Evolutionary conservation across 2,329 filamentous ascomycete species (phyloP).

Genomic region (Xenoacremonium recifei): DNA sequence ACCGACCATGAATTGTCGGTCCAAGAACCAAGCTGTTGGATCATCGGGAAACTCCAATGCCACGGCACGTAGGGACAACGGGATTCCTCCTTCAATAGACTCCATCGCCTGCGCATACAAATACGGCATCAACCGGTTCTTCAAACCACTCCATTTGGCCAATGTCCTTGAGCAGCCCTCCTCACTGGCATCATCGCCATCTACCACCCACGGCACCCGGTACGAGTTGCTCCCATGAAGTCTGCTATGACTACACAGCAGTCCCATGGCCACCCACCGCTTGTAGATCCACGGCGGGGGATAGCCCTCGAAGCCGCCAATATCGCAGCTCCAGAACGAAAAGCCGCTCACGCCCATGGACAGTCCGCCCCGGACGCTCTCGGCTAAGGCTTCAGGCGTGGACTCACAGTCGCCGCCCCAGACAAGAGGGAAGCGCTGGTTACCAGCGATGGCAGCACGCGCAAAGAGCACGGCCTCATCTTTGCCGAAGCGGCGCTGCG

Average conservation of each 20-base stretch:
- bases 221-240: conserved; percentile 70
- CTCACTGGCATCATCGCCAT: conserved; percentile 57
- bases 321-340: conserved; percentile 69
- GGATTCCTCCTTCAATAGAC: conserved; percentile 50
- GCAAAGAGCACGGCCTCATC: conserved; percentile 64
- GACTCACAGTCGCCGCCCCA: conserved; percentile 78
- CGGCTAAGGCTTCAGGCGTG: conserved; percentile 70
- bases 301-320: conserved; percentile 69
- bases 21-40: conserved; percentile 64
- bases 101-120: conserved; percentile 43
- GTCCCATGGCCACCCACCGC: conserved; percentile 74
- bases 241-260: conserved; percentile 68
- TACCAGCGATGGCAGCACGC: conserved; percentile 64
- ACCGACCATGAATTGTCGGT: conserved; percentile 75
- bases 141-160: conserved; percentile 47
- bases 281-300: conserved; percentile 71
- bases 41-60: conserved; percentile 71
- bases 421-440: conserved; percentile 66
- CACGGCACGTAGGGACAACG: conserved; percentile 62
- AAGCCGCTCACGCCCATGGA: conserved; percentile 63
- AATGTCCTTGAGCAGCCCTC: conserved; percentile 52
- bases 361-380: conserved; percentile 65
- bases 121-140: conserved; percentile 53
- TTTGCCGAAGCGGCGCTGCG: conserved; percentile 51
- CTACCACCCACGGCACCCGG: conserved; percentile 73